Evolutionary conservation across 1,284 basidiomycete genomes (phyloP), one percentile per base, ranked within the genome.

Genomic region (Trametes polyzona): DNA sequence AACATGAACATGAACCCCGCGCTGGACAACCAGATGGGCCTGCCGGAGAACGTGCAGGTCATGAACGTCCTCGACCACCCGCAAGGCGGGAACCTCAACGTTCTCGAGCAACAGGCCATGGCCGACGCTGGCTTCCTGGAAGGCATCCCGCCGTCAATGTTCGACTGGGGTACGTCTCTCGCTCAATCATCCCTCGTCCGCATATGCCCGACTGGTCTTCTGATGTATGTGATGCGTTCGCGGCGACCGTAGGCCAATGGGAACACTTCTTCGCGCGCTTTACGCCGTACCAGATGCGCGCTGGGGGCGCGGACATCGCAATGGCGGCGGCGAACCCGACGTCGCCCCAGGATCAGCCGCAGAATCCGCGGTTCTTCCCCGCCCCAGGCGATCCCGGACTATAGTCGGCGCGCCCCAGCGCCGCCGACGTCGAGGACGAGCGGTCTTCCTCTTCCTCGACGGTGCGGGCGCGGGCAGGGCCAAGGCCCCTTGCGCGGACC

Each of bases 61-160:
- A 82, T 92, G 80, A 91, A 92, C 65, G 76, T 86, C 35, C 74
- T 90, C 35, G 88, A 90, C 65, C 81, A 77, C 4, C 77, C 82
- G 17, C 81, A 80, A 58, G 76, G 78, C 52, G 76, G 77, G 36
- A 78, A 75, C 62, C 78, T 79, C 27, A 78, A 76, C 61, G 79
- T 80, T 27, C 70, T 90, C 58, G 83, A 84, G 57, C 83, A 87
- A 54, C 80, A 83, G 65, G 81, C 84, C 27, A 76, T 84, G 71
- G 81, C 84, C n/a, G 90, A 94, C 71, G 82, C 77, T 52, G 84
- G 81, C 26, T 83, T 92, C 59, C 74, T 95, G 67, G 90, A 93
- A 65, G 88, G 88, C 1, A 82, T 95, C 44, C 93, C 93, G 14
- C 86, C 85, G n/a, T 83, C 83, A 23, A 92, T 92, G 82, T 93